A percentile compares a stretch with the other conserved stretches of the same genome.
phyloP scores from a whole-genome alignment of 179 eudicot genomes.

The Beta macrorhiza region DNA sequence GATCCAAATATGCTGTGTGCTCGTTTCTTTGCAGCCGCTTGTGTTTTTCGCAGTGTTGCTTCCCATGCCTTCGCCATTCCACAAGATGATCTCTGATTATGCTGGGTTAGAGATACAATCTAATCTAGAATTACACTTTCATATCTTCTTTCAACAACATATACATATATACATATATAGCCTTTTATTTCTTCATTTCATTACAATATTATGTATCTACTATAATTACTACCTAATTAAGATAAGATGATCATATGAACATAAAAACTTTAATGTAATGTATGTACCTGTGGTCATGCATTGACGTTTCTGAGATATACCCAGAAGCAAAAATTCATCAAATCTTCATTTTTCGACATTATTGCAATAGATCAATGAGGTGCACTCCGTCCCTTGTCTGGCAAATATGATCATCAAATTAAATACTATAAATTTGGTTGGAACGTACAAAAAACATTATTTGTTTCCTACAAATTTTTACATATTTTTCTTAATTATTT shows the following conservation, averaged over 20 bases:
- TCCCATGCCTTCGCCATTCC: conserved; percentile 83
- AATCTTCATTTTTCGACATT: conserved; percentile 18
- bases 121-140: neutral
- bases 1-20: conserved; percentile 62
- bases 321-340: conserved; percentile 30
- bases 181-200: neutral
- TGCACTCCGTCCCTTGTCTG: neutral
- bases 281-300: conserved; percentile 25
- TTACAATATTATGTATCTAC: neutral
- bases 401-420: conserved; percentile 11
- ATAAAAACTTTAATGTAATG: conserved; percentile 2
- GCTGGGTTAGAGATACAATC: conserved; percentile 2
- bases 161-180: too few relatives aligned
- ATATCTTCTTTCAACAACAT: neutral
- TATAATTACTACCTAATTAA: too few relatives aligned
- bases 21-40: conserved; percentile 61
- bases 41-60: conserved; percentile 68
- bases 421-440: neutral
- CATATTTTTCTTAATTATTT: neutral
- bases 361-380: neutral
- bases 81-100: conserved; percentile 34
- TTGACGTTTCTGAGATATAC: conserved; percentile 20
- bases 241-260: neutral
- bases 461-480: neutral
- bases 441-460: neutral